Percentiles rank a stretch among this genome's conserved stretches.
Conservation (phyloP, 139 green algal species). For the Chlamydomonas sp. region DNA sequence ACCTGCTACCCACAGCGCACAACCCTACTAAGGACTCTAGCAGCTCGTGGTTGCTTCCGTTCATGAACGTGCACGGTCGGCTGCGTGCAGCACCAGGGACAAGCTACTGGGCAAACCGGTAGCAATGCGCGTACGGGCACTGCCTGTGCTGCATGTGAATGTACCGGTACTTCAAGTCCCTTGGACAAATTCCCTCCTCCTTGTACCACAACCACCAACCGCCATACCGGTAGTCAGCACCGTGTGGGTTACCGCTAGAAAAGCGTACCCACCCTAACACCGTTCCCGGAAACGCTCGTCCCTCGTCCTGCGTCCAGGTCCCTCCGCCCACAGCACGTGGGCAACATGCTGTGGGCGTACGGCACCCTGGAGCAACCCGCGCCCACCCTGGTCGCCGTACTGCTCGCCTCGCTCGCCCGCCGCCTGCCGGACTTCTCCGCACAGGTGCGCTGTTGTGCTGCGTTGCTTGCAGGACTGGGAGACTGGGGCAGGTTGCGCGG, state of each 20-base stretch:
- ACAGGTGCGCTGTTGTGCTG: neutral
- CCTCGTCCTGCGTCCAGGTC: neutral
- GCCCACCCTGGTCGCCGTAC: neutral
- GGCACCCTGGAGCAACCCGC: conserved; percentile 24
- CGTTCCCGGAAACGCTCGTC: neutral
- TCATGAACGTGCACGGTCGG: too few species aligned
- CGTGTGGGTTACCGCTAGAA: neutral
- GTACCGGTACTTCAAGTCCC: too few species aligned
- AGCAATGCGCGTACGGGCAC: too few species aligned
- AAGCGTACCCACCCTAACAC: neutral
- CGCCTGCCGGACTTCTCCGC: conserved; percentile 7
- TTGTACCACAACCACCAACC: too few species aligned
- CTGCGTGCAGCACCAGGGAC: too few species aligned
- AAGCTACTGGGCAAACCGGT: too few species aligned
- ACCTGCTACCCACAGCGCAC: too few species aligned
- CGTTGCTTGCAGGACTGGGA: neutral
- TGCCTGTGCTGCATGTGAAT: too few species aligned
- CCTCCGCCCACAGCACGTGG: conserved; percentile 59
- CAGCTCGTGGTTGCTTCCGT: too few species aligned
- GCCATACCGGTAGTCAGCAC: neutral
- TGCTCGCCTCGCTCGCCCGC: neutral
- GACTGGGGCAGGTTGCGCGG: neutral
- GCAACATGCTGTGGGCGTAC: conserved; percentile 44
- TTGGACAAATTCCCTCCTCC: too few species aligned
- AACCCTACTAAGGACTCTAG: too few species aligned